A percentile compares a stretch with the other conserved stretches of the same genome.
Conservation (phyloP, 2,329 filamentous ascomycete genomes). For the Cucurbitaria berberidis region DNA sequence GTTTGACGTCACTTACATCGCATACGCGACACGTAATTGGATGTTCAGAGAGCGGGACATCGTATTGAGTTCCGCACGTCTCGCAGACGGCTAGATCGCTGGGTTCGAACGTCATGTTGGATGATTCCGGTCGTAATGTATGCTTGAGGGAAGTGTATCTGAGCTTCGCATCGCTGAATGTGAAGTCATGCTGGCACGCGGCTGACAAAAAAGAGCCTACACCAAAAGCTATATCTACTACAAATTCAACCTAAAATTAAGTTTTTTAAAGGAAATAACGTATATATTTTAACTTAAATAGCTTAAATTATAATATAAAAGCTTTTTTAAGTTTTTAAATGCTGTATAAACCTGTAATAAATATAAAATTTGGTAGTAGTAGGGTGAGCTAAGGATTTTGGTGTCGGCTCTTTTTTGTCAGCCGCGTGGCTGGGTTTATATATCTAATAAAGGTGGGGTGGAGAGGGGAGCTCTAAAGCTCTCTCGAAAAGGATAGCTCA, state of each 20-base stretch:
- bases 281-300: no score
- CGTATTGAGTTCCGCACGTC: constrained; percentile 74
- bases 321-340: no score
- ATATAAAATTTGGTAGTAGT: no score
- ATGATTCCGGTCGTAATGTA: background rate
- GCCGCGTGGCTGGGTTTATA: no score
- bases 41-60: constrained; percentile 55
- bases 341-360: no score
- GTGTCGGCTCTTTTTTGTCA: no score
- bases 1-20: constrained; percentile 60
- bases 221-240: no score
- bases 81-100: constrained; percentile 65
- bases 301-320: no score
- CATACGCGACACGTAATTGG: constrained; percentile 71
- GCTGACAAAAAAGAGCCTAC: no score
- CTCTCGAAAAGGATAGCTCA: constrained; percentile 14
- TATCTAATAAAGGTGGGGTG: constrained; percentile 11
- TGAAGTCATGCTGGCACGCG: background rate
- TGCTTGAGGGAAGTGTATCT: background rate
- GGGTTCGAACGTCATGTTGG: constrained; percentile 37
- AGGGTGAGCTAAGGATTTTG: no score
- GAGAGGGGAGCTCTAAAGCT: constrained; percentile 4
- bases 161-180: background rate
- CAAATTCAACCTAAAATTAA: no score
- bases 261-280: no score